Base-by-base conservation (phyloP, 2,329 filamentous ascomycete genomes). In the Aspergillus intermedius region DNA sequence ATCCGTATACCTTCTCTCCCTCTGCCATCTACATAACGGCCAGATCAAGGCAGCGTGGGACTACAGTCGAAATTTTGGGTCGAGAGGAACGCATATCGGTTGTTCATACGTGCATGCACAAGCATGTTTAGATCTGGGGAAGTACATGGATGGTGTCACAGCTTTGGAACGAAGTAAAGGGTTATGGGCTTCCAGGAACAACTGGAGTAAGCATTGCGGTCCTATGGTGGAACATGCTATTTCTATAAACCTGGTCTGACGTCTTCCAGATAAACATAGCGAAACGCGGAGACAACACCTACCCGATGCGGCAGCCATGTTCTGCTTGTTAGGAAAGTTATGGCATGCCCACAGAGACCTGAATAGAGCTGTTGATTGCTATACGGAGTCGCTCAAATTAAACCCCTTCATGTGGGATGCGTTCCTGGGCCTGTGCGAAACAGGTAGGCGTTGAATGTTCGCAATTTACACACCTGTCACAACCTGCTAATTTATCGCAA, bases 351-450 rank as follows among this genome's bases (percentile, higher is more conserved):
- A 93, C 59, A 87, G 79, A 52, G 81, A 95, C 58, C 79, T 88
- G 60, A 87, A 87, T 61, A 90, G 88, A 68, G 91, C 93, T 6
- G 83, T 91, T 13, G 81, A 87, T 56, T 89, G 82, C 66, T 97
- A 93, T 64, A 89, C 95, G 57, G 89, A 94, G 51, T 83, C 91
- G 5, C 74, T 98, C 60, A 94, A 91, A 70, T 69, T 84, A 47
- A 98, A 97, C 62, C 91, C 93, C 1, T 91, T 97, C 69, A 93
- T 95, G 81, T 98, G 93, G 93, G 93, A 98, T 74, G 91, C 91
- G 0, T 97, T 97, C 61, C 83, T 85, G 19, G 86, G 82, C 13
- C 78, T 98, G 6, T 95, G 91, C 65, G 90, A 96, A 63, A 88
- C 81, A 40, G 82, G 81, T 73, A 66, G 60, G 68, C 56, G 42